Conservation (phyloP, 1,284 basidiomycete genomes). For the Malassezia pachydermatis region DNA sequence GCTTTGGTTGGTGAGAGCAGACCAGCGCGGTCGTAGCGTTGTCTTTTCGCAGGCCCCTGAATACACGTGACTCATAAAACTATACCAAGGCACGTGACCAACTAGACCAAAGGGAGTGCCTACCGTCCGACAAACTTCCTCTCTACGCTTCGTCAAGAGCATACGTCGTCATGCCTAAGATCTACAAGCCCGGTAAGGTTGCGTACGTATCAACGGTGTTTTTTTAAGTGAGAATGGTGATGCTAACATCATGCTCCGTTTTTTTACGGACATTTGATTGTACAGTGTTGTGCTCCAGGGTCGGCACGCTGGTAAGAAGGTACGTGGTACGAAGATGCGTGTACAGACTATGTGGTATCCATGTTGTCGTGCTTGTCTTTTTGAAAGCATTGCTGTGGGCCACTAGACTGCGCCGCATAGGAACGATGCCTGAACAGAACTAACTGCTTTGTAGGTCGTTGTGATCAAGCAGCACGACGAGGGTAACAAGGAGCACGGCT, state of each 20-base stretch:
- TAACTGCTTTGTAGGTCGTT: conserved; percentile 33
- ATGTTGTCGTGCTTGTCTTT: no score
- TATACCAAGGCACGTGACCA: conserved; percentile 20
- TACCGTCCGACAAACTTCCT: conserved; percentile 1
- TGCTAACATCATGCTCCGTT: conserved; percentile 2
- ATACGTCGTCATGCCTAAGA: conserved; percentile 33
- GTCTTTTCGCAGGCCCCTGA: conserved; percentile 6
- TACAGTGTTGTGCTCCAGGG: conserved; percentile 42
- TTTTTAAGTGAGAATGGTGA: background rate
- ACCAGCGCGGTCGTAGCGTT: background rate
- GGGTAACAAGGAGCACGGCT: conserved; percentile 45
- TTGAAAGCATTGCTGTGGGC: no score
- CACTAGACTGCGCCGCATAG: no score
- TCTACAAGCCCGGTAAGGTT: conserved; percentile 75
- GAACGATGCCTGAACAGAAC: no score
- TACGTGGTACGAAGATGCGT: conserved; percentile 20
- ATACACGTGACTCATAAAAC: conserved; percentile 21
- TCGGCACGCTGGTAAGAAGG: conserved; percentile 48
- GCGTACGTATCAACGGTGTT: conserved; percentile 20
- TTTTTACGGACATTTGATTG: background rate
- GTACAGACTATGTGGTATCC: no score
- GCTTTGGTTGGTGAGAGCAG: conserved; percentile 7
- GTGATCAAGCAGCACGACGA: conserved; percentile 49
- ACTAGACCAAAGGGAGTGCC: background rate
- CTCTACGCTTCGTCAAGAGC: conserved; percentile 13